Conservation (phyloP, 148 eudicot species). For the Amaranthus palmeri region DNA sequence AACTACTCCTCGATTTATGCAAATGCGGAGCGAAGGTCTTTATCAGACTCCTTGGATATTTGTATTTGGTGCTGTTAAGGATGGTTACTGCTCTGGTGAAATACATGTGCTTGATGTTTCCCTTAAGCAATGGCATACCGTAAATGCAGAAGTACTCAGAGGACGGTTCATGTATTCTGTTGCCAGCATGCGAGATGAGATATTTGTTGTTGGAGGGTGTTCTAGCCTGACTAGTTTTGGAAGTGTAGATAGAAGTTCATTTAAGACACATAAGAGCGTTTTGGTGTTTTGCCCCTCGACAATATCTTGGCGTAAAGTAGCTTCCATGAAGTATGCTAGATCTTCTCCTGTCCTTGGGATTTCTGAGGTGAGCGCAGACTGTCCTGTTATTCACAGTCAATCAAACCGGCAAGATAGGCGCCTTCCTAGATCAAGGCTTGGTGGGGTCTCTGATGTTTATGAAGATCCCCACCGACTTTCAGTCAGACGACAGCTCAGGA, state of each 20-base stretch:
- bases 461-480: slow-evolving; percentile 97
- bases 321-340: slow-evolving; percentile 85
- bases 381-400: slow-evolving; percentile 43
- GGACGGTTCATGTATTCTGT: slow-evolving; percentile 90
- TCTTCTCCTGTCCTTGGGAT: slow-evolving; percentile 77
- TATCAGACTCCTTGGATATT: slow-evolving; percentile 68
- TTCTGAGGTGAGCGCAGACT: slow-evolving; percentile 56
- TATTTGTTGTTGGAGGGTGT: slow-evolving; percentile 87
- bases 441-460: slow-evolving; percentile 84
- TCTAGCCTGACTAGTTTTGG: slow-evolving; percentile 81
- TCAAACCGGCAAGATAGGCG: slow-evolving; percentile 67
- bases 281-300: slow-evolving; percentile 63
- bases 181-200: slow-evolving; percentile 60
- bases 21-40: slow-evolving; percentile 58
- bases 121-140: slow-evolving; percentile 62
- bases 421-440: slow-evolving; percentile 56
- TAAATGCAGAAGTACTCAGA: slow-evolving; percentile 57
- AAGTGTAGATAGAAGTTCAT: slow-evolving; percentile 76
- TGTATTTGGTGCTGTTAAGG: slow-evolving; percentile 63
- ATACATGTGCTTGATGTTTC: slow-evolving; percentile 76
- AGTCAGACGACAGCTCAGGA: slow-evolving; percentile 70
- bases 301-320: slow-evolving; percentile 70
- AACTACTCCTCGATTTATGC: slow-evolving; percentile 69
- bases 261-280: slow-evolving; percentile 82
- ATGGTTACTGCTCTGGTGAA: slow-evolving; percentile 89